A percentile compares a stretch with the other conserved stretches of the same genome.
These are phyloP conservation scores for Fusarium annulatum DNA, from an alignment of 2,329 filamentous ascomycete species.

Conservation along the genomic window DNA sequence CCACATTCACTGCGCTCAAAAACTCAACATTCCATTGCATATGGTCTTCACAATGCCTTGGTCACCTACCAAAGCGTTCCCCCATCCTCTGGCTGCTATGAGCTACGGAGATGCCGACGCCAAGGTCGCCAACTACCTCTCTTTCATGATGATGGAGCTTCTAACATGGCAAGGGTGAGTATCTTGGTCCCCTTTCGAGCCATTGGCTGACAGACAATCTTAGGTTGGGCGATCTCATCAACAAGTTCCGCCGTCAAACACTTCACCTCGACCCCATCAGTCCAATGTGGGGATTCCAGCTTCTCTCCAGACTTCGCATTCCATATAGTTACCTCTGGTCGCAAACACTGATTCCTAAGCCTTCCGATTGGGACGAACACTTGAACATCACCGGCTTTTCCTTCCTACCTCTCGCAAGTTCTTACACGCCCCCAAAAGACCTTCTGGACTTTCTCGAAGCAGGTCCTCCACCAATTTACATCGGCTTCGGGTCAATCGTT, in stretches of 20 bases:
- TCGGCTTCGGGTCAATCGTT: conserved; percentile 76
- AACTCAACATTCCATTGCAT: conserved; percentile 60
- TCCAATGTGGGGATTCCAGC: conserved; percentile 72
- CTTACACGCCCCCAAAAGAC: conserved; percentile 65
- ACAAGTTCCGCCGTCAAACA: conserved; percentile 71
- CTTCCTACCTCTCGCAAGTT: conserved; percentile 64
- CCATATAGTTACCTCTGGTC: conserved; percentile 81
- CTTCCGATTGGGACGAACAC: conserved; percentile 68
- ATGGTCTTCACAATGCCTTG: conserved; percentile 75
- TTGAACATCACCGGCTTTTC: conserved; percentile 72
- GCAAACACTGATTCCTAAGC: conserved; percentile 72
- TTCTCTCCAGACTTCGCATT: conserved; percentile 69
- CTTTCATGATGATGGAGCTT: conserved; percentile 69
- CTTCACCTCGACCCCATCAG: conserved; percentile 73
- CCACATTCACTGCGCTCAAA: conserved; percentile 64
- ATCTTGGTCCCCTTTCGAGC: not conserved
- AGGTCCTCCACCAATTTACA: conserved; percentile 71
- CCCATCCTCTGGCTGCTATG: conserved; percentile 53
- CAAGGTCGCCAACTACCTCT: conserved; percentile 40
- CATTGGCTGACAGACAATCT: not conserved
- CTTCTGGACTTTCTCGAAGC: conserved; percentile 64
- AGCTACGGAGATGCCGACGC: conserved; percentile 41
- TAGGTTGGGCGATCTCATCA: conserved; percentile 75
- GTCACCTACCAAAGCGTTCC: conserved; percentile 65
- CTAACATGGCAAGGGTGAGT: conserved; percentile 76